Conservation (phyloP, 257 asterid species). For the Nemophila menziesii region DNA sequence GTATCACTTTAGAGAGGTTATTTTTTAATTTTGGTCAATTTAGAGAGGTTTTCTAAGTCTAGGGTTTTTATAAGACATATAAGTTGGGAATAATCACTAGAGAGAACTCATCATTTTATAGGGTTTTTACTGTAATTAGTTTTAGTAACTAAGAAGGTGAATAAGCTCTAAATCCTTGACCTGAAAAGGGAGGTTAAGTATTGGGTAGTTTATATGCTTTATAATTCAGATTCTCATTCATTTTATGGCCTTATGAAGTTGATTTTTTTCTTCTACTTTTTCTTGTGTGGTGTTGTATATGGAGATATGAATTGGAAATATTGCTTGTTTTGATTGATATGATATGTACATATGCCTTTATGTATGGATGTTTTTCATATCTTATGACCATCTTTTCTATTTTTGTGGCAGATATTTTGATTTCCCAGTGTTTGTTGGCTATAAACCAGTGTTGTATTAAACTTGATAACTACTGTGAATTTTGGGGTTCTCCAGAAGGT, state of each 20-base stretch:
- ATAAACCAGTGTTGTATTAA: not conserved
- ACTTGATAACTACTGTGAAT: slow-evolving; percentile 25
- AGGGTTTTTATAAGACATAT: too few relatives aligned
- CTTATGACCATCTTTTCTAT: not conserved
- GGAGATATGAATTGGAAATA: not conserved
- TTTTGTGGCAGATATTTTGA: not conserved
- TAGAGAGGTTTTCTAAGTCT: too few relatives aligned
- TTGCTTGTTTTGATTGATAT: not conserved
- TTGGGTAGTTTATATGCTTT: too few relatives aligned
- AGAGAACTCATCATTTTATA: too few relatives aligned
- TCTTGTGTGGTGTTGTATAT: too few relatives aligned
- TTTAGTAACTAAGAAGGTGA: too few relatives aligned
- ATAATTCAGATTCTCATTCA: not conserved
- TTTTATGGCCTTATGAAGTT: not conserved
- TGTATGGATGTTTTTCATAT: not conserved
- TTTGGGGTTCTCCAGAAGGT: slow-evolving; percentile 32
- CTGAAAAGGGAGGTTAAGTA: too few relatives aligned
- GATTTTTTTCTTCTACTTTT: not conserved
- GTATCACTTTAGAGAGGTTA: too few relatives aligned
- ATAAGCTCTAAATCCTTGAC: too few relatives aligned
- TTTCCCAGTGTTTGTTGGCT: not conserved
- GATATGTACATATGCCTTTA: not conserved
- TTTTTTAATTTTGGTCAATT: too few relatives aligned
- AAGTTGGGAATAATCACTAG: too few relatives aligned
- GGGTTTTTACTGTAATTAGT: too few relatives aligned